phyloP scores from a whole-genome alignment of 1,284 basidiomycete species.

The Cystobasidiaceae sp. region DNA sequence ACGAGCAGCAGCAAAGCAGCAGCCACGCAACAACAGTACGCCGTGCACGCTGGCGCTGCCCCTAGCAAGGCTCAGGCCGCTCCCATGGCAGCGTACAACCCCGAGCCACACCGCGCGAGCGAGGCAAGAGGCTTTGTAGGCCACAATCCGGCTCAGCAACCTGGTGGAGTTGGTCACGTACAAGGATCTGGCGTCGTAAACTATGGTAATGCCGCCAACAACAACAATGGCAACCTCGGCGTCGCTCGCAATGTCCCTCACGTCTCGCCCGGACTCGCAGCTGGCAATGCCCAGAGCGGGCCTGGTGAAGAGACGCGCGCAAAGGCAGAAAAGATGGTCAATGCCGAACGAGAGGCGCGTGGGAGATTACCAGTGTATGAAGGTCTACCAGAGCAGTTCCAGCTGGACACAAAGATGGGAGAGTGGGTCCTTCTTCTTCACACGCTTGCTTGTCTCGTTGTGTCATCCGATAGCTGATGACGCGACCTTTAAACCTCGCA shows the following conservation, averaged over 20 bases:
- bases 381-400: constrained; percentile 59
- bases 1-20: not conserved
- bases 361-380: constrained; percentile 73
- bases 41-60: constrained; percentile 3
- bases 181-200: constrained; percentile 8
- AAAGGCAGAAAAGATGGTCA: constrained; percentile 63
- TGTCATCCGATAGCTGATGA: constrained; percentile 37
- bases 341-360: constrained; percentile 69
- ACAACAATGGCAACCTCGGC: not conserved
- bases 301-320: constrained; percentile 22
- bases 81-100: constrained; percentile 30
- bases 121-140: constrained; percentile 28
- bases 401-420: constrained; percentile 86
- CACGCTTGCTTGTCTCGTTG: no score
- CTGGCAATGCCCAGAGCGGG: constrained; percentile 2
- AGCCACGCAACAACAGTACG: constrained; percentile 4
- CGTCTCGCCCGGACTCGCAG: constrained; percentile 21
- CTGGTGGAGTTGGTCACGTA: not conserved
- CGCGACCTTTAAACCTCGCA: constrained; percentile 44
- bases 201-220: not conserved
- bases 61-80: constrained; percentile 30
- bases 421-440: constrained; percentile 60
- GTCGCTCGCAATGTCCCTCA: not conserved
- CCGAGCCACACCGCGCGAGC: constrained; percentile 24
- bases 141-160: constrained; percentile 29